These are phyloP conservation scores for Stagonosporopsis tanaceti DNA, from an alignment of 2,329 filamentous ascomycete genomes.

Conservation along the genomic window DNA sequence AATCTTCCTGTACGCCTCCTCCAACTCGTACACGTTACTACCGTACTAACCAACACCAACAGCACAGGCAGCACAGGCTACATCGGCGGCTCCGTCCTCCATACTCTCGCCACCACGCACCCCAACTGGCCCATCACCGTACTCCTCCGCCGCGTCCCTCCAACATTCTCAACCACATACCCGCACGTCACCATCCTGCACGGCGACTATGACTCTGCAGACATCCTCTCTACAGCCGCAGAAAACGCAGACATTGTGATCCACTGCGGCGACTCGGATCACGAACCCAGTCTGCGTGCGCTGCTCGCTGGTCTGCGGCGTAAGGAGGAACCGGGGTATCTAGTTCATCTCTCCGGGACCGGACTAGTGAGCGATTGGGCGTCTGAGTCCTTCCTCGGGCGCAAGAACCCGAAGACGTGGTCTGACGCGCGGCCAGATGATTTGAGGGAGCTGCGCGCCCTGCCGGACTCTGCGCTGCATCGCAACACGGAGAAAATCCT, in stretches of 20 bases:
- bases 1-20: slow-evolving; percentile 30
- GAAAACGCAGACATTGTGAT: slow-evolving; percentile 61
- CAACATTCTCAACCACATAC: slow-evolving; percentile 40
- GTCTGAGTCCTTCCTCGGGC: slow-evolving; percentile 40
- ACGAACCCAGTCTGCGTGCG: slow-evolving; percentile 49
- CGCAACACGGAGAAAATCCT: slow-evolving; percentile 75
- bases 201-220: slow-evolving; percentile 57
- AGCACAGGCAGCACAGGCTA: slow-evolving; percentile 63
- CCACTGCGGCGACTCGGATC: slow-evolving; percentile 42
- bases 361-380: slow-evolving; percentile 60
- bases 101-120: slow-evolving; percentile 54
- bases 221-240: slow-evolving; percentile 56
- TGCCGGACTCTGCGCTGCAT: slow-evolving; percentile 67
- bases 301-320: slow-evolving; percentile 60
- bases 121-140: slow-evolving; percentile 57
- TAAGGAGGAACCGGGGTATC: slow-evolving; percentile 54
- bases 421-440: slow-evolving; percentile 65
- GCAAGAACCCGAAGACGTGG: slow-evolving; percentile 56
- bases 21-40: not conserved
- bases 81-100: slow-evolving; percentile 62
- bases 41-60: not conserved
- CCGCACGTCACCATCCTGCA: slow-evolving; percentile 58
- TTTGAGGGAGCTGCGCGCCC: slow-evolving; percentile 59
- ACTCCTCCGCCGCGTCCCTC: slow-evolving; percentile 52
- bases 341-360: slow-evolving; percentile 63